A percentile compares a stretch with the other conserved stretches of the same genome.
Evolutionary conservation across 164 flowering plant genomes (phyloP).

Genomic region (Malania oleifera): DNA sequence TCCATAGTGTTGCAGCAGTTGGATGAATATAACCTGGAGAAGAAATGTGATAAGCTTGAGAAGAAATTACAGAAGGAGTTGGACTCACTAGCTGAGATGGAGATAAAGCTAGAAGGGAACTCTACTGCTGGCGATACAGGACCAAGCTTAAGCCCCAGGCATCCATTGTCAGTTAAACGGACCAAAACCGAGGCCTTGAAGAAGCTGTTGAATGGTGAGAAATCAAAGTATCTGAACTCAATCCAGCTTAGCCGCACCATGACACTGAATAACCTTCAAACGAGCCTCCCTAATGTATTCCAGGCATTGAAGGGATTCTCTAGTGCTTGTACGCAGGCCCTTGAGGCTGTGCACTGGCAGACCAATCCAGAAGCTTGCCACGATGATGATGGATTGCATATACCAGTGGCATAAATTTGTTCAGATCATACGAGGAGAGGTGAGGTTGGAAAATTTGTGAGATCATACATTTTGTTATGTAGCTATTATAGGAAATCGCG

Average conservation of each 20-base stretch:
- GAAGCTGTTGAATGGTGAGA: constrained; percentile 52
- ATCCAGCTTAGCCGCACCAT: constrained; percentile 43
- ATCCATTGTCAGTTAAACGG: constrained; percentile 48
- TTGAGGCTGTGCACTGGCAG: constrained; percentile 39
- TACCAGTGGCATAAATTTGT: constrained; percentile 3
- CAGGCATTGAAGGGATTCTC: constrained; percentile 60
- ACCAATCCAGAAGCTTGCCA: constrained; percentile 7
- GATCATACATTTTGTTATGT: not conserved
- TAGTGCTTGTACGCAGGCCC: constrained; percentile 36
- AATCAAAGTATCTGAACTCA: constrained; percentile 45
- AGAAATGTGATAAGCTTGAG: constrained; percentile 45
- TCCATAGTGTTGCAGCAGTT: constrained; percentile 55
- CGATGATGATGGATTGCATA: constrained; percentile 6
- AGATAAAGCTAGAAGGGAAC: constrained; percentile 37
- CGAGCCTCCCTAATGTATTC: constrained; percentile 66
- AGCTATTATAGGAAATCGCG: too few relatives aligned
- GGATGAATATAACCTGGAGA: constrained; percentile 47
- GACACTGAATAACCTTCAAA: constrained; percentile 59
- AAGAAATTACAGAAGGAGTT: constrained; percentile 53
- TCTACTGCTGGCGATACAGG: constrained; percentile 15
- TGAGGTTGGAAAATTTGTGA: not conserved
- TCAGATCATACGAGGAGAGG: not conserved
- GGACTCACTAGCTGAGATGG: constrained; percentile 44
- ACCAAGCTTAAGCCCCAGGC: constrained; percentile 35
- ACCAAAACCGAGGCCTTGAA: constrained; percentile 48